These are phyloP conservation scores for Ophiorrhiza pumila DNA, from an alignment of 257 asterid species.

Conservation along the genomic window DNA sequence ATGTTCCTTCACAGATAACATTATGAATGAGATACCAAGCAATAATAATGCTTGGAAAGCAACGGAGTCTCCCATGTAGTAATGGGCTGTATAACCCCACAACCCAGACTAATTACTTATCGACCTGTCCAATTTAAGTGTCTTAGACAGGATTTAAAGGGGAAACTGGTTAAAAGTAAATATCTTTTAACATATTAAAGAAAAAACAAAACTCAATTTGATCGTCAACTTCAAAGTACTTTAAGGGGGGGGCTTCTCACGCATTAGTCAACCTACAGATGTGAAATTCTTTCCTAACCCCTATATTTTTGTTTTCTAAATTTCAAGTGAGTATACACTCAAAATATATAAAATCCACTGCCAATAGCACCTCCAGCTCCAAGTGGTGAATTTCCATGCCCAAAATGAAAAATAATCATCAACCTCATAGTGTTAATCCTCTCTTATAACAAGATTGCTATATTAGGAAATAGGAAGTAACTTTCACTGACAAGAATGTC, in stretches of 20 bases:
- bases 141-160: background rate
- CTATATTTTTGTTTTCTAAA: background rate
- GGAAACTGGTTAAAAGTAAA: background rate
- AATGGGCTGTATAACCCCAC: slow-evolving; percentile 20
- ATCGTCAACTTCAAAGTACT: background rate
- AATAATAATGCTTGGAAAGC: slow-evolving; percentile 44
- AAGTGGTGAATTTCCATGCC: background rate
- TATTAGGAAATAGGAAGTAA: background rate
- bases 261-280: background rate
- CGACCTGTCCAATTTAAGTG: background rate
- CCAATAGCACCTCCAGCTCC: background rate
- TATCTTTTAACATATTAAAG: background rate
- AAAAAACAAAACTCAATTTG: background rate
- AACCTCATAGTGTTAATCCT: background rate
- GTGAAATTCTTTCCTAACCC: background rate
- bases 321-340: background rate
- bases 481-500: background rate
- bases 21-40: slow-evolving; percentile 46
- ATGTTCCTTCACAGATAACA: slow-evolving; percentile 60
- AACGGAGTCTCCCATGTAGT: slow-evolving; percentile 19
- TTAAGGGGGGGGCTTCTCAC: background rate
- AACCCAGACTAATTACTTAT: background rate
- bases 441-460: background rate
- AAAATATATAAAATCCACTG: background rate
- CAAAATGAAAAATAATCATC: background rate